Base-by-base conservation (phyloP, 148 eudicot genomes). In the Silene uniflora region DNA sequence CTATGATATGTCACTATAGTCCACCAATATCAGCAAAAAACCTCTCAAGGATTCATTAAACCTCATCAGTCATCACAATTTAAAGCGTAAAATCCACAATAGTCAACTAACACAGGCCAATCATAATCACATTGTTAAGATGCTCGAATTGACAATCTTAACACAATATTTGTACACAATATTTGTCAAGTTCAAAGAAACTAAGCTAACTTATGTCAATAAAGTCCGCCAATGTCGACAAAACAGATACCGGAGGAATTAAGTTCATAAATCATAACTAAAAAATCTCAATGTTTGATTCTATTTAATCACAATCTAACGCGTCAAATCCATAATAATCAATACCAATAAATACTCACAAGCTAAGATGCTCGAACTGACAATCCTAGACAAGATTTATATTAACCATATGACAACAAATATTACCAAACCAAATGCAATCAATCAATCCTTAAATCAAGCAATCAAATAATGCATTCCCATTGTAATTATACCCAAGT, bases 71-170 rank as follows among this genome's bases (percentile, higher is more conserved):
- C 18, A 22, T 22, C 72, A 69, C 72, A 47, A 47, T 47, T 32
- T 11, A 47, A 47, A 0, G 35, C 9, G 10, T 12, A 10, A 23
- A 47, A 67, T 39, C 70, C 23, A 67, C 49, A 39, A 67, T n/a
- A 67, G 52, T 67, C 67, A 19, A 32, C 4, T 32, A 32, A 60
- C 49, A 59, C 56, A 0, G 44, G 44, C 12, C 62, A 64, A 39
- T 32, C 27, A 55, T 18, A 78, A 32, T 69, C 72, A 69, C 73
- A 76, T 8, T 56, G 12, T 39, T 24, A 7, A 2, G 22, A 25
- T 70, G 10, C 59, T 70, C 9, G 4, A 49, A 49, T 70, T 49
- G 60, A 47, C 60, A 24, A 70, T 52, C 35, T 11, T 70, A 70
- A 32, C 12, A 25, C 39, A 58, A 58, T 16, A 39, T 17, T 13